Base-by-base conservation (phyloP, 768 basidiomycete species). In the Boletus bicolor region DNA sequence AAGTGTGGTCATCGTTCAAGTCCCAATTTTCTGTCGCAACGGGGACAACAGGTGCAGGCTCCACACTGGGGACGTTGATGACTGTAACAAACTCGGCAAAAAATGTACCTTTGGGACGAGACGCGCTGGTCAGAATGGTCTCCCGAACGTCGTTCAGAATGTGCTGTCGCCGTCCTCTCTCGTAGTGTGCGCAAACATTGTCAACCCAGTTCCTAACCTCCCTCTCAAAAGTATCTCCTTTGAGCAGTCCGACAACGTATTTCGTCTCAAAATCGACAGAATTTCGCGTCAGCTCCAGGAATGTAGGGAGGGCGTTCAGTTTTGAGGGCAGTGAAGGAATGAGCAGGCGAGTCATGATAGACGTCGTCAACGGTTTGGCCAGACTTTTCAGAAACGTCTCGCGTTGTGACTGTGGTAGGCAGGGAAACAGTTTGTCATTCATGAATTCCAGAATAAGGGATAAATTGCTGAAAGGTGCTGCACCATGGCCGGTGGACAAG, bases 121-220 rank as follows among this genome's bases (percentile, higher is more conserved):
- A 53, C 17, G 52, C 53, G 28, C 48, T 60, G n/a, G 61, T 59
- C n/a, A 84, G 58, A 19, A 93, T 77, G 43, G 85, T 75, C 15
- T 63, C 63, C 53, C 92, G 77, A 14, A 82, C 79, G n/a, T 71
- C 70, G 41, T 89, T 84, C 7, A 93, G 76, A 44, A 93, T 82
- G 49, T 77, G 75, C 35, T 81, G 72, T 14, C 93, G 79, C 62
- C 92, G 72, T 61, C 86, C 83, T 56, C 83, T 82, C 68, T 93
- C 93, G 68, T 93, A 96, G 69, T 92, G 89, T 3, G 77, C 72
- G 17, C 82, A 79, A 11, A 91, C 77, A 5, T 82, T 80, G 47
- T 85, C 79, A 4, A 79, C 81, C 90, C 93, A 96, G 7, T 71
- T 63, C 63, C 81, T 79, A 53, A 95, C 80, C 7, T 83, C 73